Percentiles rank a stretch among this genome's conserved stretches.
Conservation (phyloP, 805 yeast species). For the Candida yuanshanica region DNA sequence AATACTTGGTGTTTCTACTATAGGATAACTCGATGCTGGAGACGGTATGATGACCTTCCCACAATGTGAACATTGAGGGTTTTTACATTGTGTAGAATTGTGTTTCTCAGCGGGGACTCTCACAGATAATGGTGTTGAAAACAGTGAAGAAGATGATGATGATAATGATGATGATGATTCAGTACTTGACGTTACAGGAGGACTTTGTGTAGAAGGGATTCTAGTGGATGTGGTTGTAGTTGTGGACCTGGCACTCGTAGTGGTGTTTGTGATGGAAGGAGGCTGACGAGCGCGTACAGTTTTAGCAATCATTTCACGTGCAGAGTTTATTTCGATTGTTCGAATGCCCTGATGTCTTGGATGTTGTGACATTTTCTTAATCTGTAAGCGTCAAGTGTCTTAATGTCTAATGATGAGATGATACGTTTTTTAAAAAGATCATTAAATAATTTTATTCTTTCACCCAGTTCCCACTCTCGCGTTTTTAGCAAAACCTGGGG, state of each 20-base stretch:
- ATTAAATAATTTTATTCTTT: too few relatives aligned
- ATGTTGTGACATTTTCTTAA: neutral
- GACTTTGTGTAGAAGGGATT: neutral
- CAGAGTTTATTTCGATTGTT: constrained; percentile 51
- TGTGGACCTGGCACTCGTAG: neutral
- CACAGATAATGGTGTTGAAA: constrained; percentile 5
- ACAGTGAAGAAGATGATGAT: neutral
- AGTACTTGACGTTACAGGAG: neutral
- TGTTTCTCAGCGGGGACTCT: constrained; percentile 40
- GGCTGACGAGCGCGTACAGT: constrained; percentile 32
- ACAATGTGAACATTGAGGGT: constrained; percentile 54
- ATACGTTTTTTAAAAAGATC: too few relatives aligned
- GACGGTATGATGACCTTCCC: constrained; percentile 75
- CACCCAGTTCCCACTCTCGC: too few relatives aligned
- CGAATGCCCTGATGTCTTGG: constrained; percentile 34
- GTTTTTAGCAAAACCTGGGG: too few relatives aligned
- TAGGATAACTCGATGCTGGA: constrained; percentile 60
- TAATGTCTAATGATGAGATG: too few relatives aligned
- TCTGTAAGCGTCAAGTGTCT: too few relatives aligned
- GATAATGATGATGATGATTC: neutral
- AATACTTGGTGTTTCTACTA: constrained; percentile 64
- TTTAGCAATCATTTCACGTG: constrained; percentile 53
- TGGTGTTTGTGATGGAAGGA: too few relatives aligned
- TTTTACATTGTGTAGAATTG: constrained; percentile 24
- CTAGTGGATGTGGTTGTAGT: constrained; percentile 1